These are phyloP conservation scores for Dioszegia hungarica DNA, from an alignment of 768 basidiomycete genomes.

Conservation along the genomic window DNA sequence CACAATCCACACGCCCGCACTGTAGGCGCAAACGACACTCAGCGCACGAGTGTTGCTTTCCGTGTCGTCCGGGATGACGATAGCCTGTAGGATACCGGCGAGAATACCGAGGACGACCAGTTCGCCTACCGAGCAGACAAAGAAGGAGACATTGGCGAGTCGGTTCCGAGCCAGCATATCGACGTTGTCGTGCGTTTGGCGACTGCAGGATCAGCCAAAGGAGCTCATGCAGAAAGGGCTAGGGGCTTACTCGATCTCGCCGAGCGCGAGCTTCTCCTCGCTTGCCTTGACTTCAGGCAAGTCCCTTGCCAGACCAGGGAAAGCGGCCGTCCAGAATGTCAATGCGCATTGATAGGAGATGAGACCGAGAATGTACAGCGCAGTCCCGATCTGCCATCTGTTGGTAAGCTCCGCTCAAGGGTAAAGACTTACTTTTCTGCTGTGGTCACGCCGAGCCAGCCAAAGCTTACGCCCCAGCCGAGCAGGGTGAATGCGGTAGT, in stretches of 20 bases:
- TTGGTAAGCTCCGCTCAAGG: constrained; percentile 27
- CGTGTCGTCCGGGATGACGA: constrained; percentile 58
- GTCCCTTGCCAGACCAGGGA: constrained; percentile 68
- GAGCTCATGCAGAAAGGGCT: neutral
- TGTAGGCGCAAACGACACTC: constrained; percentile 71
- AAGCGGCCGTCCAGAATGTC: constrained; percentile 80
- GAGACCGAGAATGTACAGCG: constrained; percentile 51
- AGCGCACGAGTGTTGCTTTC: constrained; percentile 72
- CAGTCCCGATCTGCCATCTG: constrained; percentile 40
- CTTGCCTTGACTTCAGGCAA: constrained; percentile 61
- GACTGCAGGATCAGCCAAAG: constrained; percentile 12
- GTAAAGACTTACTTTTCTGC: constrained; percentile 41
- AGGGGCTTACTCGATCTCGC: constrained; percentile 30
- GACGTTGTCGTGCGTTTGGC: constrained; percentile 45
- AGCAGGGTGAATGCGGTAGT: constrained; percentile 68
- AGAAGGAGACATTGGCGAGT: constrained; percentile 70
- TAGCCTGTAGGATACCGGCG: constrained; percentile 67
- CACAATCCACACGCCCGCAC: constrained; percentile 66
- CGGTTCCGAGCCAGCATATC: constrained; percentile 67
- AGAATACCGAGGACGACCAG: constrained; percentile 65
- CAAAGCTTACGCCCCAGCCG: constrained; percentile 66
- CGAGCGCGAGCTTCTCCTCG: constrained; percentile 31
- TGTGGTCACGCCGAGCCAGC: constrained; percentile 63
- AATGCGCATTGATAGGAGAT: constrained; percentile 71
- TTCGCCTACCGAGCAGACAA: constrained; percentile 66